A percentile compares a stretch with the other conserved stretches of the same genome.
Conservation (phyloP, 1,139 yeast species). For the Maudiozyma humilis region DNA sequence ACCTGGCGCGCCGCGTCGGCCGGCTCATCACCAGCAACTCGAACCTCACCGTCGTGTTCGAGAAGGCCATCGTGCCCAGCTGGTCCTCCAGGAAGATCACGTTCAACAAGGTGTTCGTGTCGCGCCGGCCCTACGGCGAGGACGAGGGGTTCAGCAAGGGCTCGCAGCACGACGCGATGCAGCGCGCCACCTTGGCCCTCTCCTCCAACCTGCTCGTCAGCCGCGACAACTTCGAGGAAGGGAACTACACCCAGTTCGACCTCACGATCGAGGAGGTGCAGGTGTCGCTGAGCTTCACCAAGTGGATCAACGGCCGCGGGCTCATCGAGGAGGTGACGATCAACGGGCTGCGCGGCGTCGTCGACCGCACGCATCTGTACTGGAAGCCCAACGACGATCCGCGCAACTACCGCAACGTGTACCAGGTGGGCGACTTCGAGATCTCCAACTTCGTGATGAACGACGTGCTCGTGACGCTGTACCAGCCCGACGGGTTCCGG, state of each 20-base stretch:
- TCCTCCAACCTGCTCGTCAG: slow-evolving; percentile 25
- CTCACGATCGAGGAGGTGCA: slow-evolving; percentile 79
- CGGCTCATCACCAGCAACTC: slow-evolving; percentile 77
- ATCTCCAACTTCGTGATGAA: slow-evolving; percentile 73
- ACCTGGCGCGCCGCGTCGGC: slow-evolving; percentile 74
- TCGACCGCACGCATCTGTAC: slow-evolving; percentile 77
- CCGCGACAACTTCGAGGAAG: slow-evolving; percentile 56
- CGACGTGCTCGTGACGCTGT: slow-evolving; percentile 72
- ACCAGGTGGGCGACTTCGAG: slow-evolving; percentile 75
- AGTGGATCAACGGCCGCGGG: slow-evolving; percentile 89
- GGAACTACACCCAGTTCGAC: slow-evolving; percentile 93
- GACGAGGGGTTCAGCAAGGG: slow-evolving; percentile 48
- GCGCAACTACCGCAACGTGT: slow-evolving; percentile 49
- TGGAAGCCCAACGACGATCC: slow-evolving; percentile 85
- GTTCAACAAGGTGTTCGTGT: slow-evolving; percentile 77
- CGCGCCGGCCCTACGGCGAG: slow-evolving; percentile 54
- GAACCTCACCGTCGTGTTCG: slow-evolving; percentile 81
- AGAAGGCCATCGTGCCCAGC: slow-evolving; percentile 88
- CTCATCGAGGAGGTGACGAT: slow-evolving; percentile 74
- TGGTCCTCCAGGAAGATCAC: slow-evolving; percentile 86
- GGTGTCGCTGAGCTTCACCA: slow-evolving; percentile 67
- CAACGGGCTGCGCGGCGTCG: slow-evolving; percentile 81
- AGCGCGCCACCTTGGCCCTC: slow-evolving; percentile 28
- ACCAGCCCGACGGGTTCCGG: slow-evolving; percentile 73
- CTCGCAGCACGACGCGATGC: slow-evolving; percentile 41